Base-by-base conservation (phyloP, 2,329 filamentous ascomycete genomes). In the Paradendryphiella salina region DNA sequence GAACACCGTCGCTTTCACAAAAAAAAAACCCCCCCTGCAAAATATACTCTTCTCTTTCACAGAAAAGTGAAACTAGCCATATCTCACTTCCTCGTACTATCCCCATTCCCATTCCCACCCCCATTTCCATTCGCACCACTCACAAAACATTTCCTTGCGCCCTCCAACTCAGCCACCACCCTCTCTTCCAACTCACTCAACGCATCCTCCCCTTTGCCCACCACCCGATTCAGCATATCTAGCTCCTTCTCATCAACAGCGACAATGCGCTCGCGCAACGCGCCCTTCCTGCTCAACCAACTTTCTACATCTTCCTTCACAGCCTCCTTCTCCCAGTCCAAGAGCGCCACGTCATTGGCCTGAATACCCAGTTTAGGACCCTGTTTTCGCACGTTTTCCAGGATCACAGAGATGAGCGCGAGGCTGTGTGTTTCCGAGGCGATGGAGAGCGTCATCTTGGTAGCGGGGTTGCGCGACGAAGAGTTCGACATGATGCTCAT, bases 281-380 rank as follows among this genome's bases (percentile, higher is more conserved):
- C 76, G 46, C 86, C 76, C 59, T 84, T 84, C 50, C 85, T 81
- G 45, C 85, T 85, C 21, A 96, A 76, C 80, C 90, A 90, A 59
- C 88, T 89, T 60, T 96, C 90, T 4, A 95, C 83, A 63, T 94
- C 90, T 69, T 96, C 92, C 58, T 87, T 81, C 38, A 95, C 81
- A 1, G 80, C 79, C 0, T 80, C 79, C 10, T 82, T 80, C 66
- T 96, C 90, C 86, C 90, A 96, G 44, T 84, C 80, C 5, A 96
- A 79, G 7, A 83, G 78, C 11, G 86, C 83, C 1, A 96, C 85
- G 18, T 90, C 86, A 11, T 74, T 74, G 5, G 78, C 72, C 46
- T 82, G 77, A 10, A 85, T 75, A 1, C 81, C 83, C 7, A 69
- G 40, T 17, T 63, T 60, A 0, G 68, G 65, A 0, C 64, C 69